Percentiles rank a stretch among this genome's conserved stretches.
Conservation (phyloP, 306 rosid species). For the Sphenostylis stenocarpa region DNA sequence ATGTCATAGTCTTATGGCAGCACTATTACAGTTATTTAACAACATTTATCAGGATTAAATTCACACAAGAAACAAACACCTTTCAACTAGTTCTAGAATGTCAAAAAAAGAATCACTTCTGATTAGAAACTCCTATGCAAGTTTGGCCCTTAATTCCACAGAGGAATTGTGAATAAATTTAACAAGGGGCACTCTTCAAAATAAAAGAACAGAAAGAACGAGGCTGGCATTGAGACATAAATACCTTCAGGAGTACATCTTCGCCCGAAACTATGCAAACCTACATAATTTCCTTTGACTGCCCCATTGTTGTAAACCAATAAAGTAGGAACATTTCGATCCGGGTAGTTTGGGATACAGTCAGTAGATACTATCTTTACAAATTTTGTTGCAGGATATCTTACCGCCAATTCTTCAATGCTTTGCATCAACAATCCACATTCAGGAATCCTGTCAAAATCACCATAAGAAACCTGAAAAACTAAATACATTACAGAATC, state of each 20-base stretch:
- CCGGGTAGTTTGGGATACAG: conserved; percentile 94
- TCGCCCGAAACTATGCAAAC: conserved; percentile 74
- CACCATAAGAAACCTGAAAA: conserved; percentile 10
- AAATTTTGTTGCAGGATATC: conserved; percentile 92
- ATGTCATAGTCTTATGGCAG: not conserved
- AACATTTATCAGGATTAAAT: not conserved
- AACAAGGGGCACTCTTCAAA: not conserved
- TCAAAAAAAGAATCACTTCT: not conserved
- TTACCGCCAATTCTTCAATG: conserved; percentile 76
- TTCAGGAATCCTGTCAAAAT: conserved; percentile 60
- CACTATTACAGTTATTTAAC: not conserved
- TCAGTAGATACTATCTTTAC: conserved; percentile 94
- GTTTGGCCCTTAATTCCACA: not conserved
- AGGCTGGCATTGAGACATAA: not conserved
- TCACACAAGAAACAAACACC: not conserved
- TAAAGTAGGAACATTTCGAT: conserved; percentile 82
- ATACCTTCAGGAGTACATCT: conserved; percentile 97
- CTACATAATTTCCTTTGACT: conserved; percentile 87
- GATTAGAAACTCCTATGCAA: not conserved
- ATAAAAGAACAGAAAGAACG: not conserved
- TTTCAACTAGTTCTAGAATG: not conserved
- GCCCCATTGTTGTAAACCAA: conserved; percentile 91
- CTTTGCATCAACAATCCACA: conserved; percentile 85
- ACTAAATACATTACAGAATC: not conserved
- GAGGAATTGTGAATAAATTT: not conserved